Evolutionary conservation across 192 early-diverging fungal genomes (phyloP).

Genomic region (Umbelopsis sp.): DNA sequence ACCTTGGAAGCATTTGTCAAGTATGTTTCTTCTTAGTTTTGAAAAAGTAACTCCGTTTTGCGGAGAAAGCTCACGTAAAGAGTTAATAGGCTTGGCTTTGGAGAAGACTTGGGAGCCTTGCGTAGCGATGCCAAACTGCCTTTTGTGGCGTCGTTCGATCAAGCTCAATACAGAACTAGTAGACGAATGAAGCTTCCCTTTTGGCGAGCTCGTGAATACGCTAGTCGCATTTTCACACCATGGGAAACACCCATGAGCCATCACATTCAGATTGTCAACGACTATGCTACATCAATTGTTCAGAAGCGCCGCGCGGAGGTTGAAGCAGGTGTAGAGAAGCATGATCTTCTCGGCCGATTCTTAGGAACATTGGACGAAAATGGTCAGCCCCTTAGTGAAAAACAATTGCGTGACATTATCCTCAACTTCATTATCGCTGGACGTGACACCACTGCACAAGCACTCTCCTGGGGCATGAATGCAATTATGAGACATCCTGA

Average conservation of each 20-base stretch:
- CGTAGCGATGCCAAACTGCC: slow-evolving; percentile 34
- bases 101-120: slow-evolving; percentile 46
- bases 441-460: slow-evolving; percentile 53
- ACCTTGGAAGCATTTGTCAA: slow-evolving; percentile 50
- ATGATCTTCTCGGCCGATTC: slow-evolving; percentile 37
- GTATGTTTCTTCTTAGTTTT: slow-evolving; percentile 22
- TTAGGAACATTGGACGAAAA: slow-evolving; percentile 34
- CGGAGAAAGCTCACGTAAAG: neutral
- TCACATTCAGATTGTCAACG: slow-evolving; percentile 26
- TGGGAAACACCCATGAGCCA: slow-evolving; percentile 24
- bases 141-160: slow-evolving; percentile 58
- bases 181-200: slow-evolving; percentile 35
- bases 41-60: too few species aligned
- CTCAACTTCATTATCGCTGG: slow-evolving; percentile 46
- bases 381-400: slow-evolving; percentile 23
- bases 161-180: slow-evolving; percentile 38
- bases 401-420: slow-evolving; percentile 38
- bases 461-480: slow-evolving; percentile 56
- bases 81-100: slow-evolving; percentile 45
- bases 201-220: neutral
- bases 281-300: slow-evolving; percentile 31
- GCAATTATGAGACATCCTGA: slow-evolving; percentile 42
- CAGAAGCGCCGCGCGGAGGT: slow-evolving; percentile 34
- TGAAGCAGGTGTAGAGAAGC: neutral
- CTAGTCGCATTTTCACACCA: slow-evolving; percentile 14